These are phyloP conservation scores for Escallonia herrerae DNA, from an alignment of 129 eudicot genomes.

Conservation along the genomic window DNA sequence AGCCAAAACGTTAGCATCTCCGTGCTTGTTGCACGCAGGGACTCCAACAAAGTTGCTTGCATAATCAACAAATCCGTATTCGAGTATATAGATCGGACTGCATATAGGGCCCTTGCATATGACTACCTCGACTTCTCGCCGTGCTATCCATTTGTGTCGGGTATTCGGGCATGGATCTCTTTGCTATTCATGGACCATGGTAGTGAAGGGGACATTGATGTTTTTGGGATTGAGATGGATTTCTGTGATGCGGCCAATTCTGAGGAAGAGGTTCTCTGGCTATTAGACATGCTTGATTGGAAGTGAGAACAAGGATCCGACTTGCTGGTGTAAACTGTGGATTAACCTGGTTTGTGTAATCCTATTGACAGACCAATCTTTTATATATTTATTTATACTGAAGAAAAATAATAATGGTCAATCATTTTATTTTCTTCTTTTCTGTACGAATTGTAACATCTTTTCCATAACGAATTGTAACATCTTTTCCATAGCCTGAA, in stretches of 20 bases:
- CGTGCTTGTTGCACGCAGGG: conserved; percentile 72
- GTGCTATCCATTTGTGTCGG: conserved; percentile 71
- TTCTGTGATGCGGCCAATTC: conserved; percentile 81
- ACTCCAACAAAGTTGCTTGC: conserved; percentile 68
- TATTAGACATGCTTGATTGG: conserved; percentile 94
- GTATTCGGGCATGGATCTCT: conserved; percentile 81
- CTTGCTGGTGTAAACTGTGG: too few species aligned
- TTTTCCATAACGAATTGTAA: too few species aligned
- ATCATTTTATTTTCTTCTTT: too few species aligned
- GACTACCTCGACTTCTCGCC: conserved; percentile 80
- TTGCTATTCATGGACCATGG: conserved; percentile 62
- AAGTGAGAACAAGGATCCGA: conserved; percentile 25
- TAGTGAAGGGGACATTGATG: conserved; percentile 53
- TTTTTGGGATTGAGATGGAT: conserved; percentile 77
- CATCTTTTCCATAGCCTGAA: too few species aligned
- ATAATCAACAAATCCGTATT: conserved; percentile 45
- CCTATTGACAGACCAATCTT: too few species aligned
- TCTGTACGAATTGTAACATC: too few species aligned
- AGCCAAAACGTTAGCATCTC: conserved; percentile 56
- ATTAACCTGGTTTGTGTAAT: too few species aligned
- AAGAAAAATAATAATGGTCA: too few species aligned
- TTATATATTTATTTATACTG: too few species aligned
- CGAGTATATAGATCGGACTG: conserved; percentile 66
- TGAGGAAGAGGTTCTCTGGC: conserved; percentile 78
- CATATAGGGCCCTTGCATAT: conserved; percentile 71